These are phyloP conservation scores for Verticillium tricorpus DNA, from an alignment of 2,329 filamentous ascomycete genomes.

Conservation along the genomic window DNA sequence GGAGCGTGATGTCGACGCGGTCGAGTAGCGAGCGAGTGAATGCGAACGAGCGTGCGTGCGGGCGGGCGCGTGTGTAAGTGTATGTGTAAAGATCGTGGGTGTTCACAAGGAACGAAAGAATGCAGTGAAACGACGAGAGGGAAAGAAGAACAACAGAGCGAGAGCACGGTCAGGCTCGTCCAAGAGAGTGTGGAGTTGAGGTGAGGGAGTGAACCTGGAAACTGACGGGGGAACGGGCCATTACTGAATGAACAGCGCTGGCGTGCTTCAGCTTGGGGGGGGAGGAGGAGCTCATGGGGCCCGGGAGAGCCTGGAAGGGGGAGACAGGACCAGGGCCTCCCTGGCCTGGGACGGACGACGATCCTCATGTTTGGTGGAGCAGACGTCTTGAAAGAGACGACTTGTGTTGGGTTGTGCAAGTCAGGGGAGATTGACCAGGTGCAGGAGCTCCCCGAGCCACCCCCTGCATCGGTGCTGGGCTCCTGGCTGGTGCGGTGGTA, in stretches of 20 bases:
- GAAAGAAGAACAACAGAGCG: not conserved
- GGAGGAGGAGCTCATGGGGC: too few relatives aligned
- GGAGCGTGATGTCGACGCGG: conserved; percentile 1
- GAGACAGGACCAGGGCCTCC: not conserved
- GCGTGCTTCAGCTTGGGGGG: not conserved
- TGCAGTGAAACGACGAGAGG: not conserved
- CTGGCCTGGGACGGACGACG: not conserved
- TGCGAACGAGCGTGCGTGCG: not conserved
- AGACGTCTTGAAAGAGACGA: not conserved
- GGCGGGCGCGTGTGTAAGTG: not conserved
- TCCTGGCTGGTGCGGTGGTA: not conserved
- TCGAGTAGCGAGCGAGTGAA: not conserved
- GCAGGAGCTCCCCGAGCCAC: not conserved
- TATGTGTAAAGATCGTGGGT: not conserved
- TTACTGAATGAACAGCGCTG: not conserved
- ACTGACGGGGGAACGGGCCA: not conserved
- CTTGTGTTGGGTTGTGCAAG: not conserved
- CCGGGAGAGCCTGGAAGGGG: not conserved
- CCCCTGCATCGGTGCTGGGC: not conserved
- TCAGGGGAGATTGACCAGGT: not conserved
- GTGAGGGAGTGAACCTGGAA: not conserved
- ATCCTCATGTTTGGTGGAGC: not conserved
- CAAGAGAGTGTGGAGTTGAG: not conserved
- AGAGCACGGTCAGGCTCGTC: not conserved
- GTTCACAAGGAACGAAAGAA: not conserved